Conservation (phyloP, 2,329 filamentous ascomycete species). For the Escovopsis sp. region DNA sequence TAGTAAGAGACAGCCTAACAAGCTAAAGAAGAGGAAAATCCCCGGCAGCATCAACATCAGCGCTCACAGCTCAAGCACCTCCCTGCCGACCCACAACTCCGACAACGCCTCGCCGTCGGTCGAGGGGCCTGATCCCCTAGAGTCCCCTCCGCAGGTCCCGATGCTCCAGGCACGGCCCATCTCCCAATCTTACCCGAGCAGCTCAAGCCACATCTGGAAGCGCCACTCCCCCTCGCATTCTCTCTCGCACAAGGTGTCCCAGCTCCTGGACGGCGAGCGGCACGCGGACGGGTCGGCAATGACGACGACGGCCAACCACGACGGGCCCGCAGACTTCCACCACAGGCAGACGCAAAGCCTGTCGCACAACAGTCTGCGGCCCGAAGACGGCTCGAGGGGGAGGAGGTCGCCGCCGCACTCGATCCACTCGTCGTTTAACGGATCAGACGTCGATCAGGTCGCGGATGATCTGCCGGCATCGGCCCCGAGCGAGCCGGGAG, state of each 20-base stretch:
- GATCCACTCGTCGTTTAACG: slow-evolving; percentile 60
- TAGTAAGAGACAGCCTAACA: slow-evolving; percentile 61
- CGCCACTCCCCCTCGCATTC: slow-evolving; percentile 1
- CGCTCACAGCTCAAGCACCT: slow-evolving; percentile 79
- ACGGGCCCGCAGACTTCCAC: slow-evolving; percentile 29
- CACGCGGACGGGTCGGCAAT: slow-evolving; percentile 9
- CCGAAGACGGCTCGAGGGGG: slow-evolving; percentile 41
- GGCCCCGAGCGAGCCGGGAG: slow-evolving; percentile 18
- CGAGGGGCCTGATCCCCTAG: slow-evolving; percentile 33
- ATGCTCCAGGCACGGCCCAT: slow-evolving; percentile 4
- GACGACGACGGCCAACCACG: slow-evolving; percentile 11
- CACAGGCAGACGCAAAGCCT: slow-evolving; percentile 32
- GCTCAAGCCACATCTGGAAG: not conserved
- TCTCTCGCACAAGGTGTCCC: slow-evolving; percentile 5
- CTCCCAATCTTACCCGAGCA: not conserved
- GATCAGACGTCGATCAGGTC: slow-evolving; percentile 62
- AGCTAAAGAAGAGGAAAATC: slow-evolving; percentile 74
- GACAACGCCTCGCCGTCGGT: slow-evolving; percentile 29
- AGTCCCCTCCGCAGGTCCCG: slow-evolving; percentile 11
- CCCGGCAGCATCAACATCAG: slow-evolving; percentile 68
- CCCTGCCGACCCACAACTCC: slow-evolving; percentile 39
- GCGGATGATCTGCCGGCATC: slow-evolving; percentile 37
- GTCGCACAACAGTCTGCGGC: slow-evolving; percentile 25
- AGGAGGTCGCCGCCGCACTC: slow-evolving; percentile 64
- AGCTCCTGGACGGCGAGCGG: slow-evolving; percentile 1